Evolutionary conservation across 2,329 filamentous ascomycete species (phyloP), one percentile per base, ranked within the genome.

Genomic region (Cryphonectria naterciae): DNA sequence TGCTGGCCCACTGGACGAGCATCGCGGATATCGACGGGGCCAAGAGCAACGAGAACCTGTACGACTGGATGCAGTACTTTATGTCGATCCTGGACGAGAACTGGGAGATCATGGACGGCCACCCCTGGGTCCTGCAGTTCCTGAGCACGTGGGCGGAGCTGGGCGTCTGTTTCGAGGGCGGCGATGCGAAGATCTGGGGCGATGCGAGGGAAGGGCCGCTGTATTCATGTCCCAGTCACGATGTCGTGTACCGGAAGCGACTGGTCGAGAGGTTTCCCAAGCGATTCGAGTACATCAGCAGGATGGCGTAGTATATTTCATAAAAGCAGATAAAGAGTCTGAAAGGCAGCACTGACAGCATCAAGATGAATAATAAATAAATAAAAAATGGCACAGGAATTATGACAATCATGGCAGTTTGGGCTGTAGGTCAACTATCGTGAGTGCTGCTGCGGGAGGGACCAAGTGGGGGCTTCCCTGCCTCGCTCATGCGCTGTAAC

Each of bases 1-100:
- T 71, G 11, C 69, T 73, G 61, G 71, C 70, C 22, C 71, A 73
- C 69, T 73, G 71, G 71, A 73, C 71, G 37, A 73, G 71, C 71
- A 73, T 73, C 32, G 69, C 66, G 10, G 71, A 73, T 49, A 35
- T 73, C 46, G 71, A 73, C 49, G 69, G 56, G 28, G 41, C 25
- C 7, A 68, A 69, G 68, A 67, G 43, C 64, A 58, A 39, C 35
- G 69, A 71, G 71, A 71, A 63, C 1, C 66, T 73, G 22, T 71
- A 71, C 58, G 71, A 73, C 67, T 73, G 71, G 71, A 71, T 73
- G 71, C 71, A 73, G 67, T 73, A 73, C 52, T 73, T 71, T 52
- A 69, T 73, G 69, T 66, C 54, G 37, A 73, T 73, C 17, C 69
- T 73, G 39, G 69, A 73, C 39, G 71, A 73, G 71, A 67, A 70